These are phyloP conservation scores for Blastobotrys muscicola DNA, from an alignment of 805 yeast species.

Conservation along the genomic window DNA sequence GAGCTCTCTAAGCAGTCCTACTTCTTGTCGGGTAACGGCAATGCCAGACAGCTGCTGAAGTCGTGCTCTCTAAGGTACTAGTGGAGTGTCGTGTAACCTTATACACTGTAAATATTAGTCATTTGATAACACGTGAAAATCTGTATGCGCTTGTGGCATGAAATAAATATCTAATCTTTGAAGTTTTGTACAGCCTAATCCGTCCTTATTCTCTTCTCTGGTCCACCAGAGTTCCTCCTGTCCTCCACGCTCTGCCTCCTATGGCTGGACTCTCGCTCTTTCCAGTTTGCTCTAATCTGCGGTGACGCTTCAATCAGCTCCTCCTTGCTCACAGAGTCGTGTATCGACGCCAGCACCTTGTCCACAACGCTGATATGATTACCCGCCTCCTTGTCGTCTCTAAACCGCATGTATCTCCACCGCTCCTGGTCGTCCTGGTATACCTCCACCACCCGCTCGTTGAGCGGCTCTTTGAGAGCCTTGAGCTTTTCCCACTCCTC, in stretches of 20 bases:
- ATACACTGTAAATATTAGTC: neutral
- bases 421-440: slow-evolving; percentile 53
- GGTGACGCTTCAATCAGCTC: slow-evolving; percentile 56
- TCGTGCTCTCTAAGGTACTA: slow-evolving; percentile 28
- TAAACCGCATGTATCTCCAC: slow-evolving; percentile 81
- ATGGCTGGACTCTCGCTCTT: slow-evolving; percentile 33
- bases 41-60: slow-evolving; percentile 43
- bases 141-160: no score
- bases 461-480: slow-evolving; percentile 63
- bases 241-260: slow-evolving; percentile 1
- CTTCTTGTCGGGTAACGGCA: slow-evolving; percentile 55
- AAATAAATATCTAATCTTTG: neutral
- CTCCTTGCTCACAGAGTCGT: slow-evolving; percentile 74
- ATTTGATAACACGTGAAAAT: no score
- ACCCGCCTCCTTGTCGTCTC: slow-evolving; percentile 88
- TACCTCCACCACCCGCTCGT: slow-evolving; percentile 84
- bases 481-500: slow-evolving; percentile 78
- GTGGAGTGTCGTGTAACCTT: slow-evolving; percentile 5
- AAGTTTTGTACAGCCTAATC: neutral
- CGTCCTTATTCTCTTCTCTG: neutral
- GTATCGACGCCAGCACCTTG: slow-evolving; percentile 73
- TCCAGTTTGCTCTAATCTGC: slow-evolving; percentile 53
- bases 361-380: slow-evolving; percentile 75
- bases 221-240: neutral
- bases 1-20: slow-evolving; percentile 38